These are phyloP conservation scores for Acephala macrosclerotiorum DNA, from an alignment of 2,329 filamentous ascomycete genomes.

Conservation along the genomic window DNA sequence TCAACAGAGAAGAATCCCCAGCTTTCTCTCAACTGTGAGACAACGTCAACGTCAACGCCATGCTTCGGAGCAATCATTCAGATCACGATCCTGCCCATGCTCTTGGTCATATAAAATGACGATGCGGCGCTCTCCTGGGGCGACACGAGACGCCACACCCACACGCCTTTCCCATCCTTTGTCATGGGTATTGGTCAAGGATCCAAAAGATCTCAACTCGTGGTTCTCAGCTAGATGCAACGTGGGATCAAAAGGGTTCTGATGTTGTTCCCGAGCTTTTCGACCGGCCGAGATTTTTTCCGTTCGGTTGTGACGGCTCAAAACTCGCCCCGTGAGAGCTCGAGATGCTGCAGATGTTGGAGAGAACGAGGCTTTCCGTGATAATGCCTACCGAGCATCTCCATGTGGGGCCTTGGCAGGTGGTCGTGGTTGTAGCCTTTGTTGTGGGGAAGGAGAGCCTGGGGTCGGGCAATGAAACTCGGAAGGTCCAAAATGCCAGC, in stretches of 20 bases:
- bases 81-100: not conserved
- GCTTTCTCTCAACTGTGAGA: conserved; percentile 1
- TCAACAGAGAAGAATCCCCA: not conserved
- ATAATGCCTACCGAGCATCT: not conserved
- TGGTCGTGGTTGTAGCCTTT: not conserved
- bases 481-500: not conserved
- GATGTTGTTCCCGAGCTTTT: not conserved
- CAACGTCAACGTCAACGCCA: not conserved
- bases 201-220: not conserved
- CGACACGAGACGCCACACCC: conserved; percentile 17
- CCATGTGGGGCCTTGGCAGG: not conserved
- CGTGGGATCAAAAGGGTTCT: not conserved
- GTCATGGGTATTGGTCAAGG: conserved; percentile 8
- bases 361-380: not conserved
- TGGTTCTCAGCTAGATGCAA: conserved; percentile 11
- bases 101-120: conserved; percentile 18
- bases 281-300: not conserved
- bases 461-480: not conserved
- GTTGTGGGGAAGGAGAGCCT: not conserved
- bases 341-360: not conserved
- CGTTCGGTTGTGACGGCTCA: conserved; percentile 10
- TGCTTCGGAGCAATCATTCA: not conserved
- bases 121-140: conserved; percentile 6
- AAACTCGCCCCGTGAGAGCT: not conserved
- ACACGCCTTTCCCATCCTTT: conserved; percentile 14